Evolutionary conservation across 257 asterid genomes (phyloP).

Genomic region (Solanum bulbocastanum): DNA sequence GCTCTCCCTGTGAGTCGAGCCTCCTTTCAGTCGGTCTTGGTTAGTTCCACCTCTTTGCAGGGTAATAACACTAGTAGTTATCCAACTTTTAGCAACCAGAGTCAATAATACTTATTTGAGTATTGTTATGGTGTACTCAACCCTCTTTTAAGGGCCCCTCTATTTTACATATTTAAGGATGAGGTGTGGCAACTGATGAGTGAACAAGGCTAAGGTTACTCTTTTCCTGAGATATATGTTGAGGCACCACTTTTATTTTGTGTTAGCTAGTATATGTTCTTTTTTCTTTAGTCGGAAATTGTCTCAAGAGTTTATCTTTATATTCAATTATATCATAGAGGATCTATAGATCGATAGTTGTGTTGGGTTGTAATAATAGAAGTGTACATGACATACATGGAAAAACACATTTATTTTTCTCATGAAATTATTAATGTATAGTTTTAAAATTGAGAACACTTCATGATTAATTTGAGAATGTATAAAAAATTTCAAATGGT

Average conservation of each 20-base stretch:
- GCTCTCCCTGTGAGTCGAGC: neutral
- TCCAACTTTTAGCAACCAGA: neutral
- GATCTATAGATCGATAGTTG: neutral
- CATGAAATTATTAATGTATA: neutral
- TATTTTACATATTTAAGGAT: neutral
- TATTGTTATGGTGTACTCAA: neutral
- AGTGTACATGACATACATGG: neutral
- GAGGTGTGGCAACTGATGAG: neutral
- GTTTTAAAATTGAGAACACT: neutral
- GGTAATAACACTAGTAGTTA: neutral
- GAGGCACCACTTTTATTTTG: neutral
- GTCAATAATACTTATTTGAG: neutral
- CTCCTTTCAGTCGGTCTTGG: neutral
- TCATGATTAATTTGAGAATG: neutral
- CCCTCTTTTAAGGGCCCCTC: neutral
- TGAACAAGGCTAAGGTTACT: neutral
- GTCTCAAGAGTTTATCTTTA: neutral
- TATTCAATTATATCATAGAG: neutral
- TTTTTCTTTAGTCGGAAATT: neutral
- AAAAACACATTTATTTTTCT: neutral
- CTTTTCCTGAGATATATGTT: neutral
- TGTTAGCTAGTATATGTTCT: neutral
- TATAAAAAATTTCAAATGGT: neutral
- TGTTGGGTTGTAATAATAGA: neutral
- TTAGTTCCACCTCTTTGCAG: neutral